Conservation (phyloP, 345 rosid species). For the Populus euphratica region DNA sequence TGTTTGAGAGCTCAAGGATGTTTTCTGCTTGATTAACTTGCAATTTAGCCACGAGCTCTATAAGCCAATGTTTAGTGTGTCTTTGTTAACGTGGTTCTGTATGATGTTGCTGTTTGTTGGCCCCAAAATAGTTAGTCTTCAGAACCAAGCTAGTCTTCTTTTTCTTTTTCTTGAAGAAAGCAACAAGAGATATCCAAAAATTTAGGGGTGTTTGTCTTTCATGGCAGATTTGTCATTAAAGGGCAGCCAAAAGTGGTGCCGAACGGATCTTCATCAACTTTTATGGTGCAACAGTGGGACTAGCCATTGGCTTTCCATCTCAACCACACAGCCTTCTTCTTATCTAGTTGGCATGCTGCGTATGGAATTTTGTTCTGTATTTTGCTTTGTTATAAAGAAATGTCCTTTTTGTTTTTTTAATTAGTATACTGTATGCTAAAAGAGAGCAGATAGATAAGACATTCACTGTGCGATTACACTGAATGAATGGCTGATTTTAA, state of each 20-base stretch:
- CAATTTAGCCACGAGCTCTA: background rate
- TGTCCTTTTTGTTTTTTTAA: no score
- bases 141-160: background rate
- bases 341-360: no score
- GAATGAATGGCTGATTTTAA: no score
- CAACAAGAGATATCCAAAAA: background rate
- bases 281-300: background rate
- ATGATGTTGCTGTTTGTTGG: background rate
- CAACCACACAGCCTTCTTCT: no score
- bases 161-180: background rate
- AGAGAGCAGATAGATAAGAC: no score
- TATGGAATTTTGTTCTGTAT: no score
- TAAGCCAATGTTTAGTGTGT: background rate
- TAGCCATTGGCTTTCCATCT: no score
- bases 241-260: background rate
- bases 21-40: slow-evolving; percentile 3
- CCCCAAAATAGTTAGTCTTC: background rate
- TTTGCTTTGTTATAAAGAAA: no score
- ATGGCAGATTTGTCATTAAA: background rate
- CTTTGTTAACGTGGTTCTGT: background rate
- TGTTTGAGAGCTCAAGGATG: background rate
- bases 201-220: background rate
- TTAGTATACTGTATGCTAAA: no score
- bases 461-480: no score
- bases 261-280: background rate